These are phyloP conservation scores for Aotearoamyces nothofagi DNA, from an alignment of 2,329 filamentous ascomycete genomes.

Conservation along the genomic window DNA sequence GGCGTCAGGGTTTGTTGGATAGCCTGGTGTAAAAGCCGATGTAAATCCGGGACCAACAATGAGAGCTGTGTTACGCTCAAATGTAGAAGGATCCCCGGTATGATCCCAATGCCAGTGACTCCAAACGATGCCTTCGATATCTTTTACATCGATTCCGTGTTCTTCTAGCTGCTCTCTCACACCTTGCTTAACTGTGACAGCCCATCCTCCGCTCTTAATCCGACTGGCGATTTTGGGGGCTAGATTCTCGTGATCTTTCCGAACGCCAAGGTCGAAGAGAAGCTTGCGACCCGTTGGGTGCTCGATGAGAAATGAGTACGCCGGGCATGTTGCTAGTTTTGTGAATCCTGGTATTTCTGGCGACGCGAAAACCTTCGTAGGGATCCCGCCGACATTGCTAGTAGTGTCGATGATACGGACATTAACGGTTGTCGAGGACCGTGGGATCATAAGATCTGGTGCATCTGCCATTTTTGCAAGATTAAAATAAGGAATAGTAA, in stretches of 20 bases:
- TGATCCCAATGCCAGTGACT: slow-evolving; percentile 26
- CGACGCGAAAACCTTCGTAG: slow-evolving; percentile 9
- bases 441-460: slow-evolving; percentile 17
- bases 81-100: slow-evolving; percentile 26
- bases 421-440: slow-evolving; percentile 15
- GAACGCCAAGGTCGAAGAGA: slow-evolving; percentile 22
- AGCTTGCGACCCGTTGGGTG: slow-evolving; percentile 20
- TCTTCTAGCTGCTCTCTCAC: slow-evolving; percentile 25
- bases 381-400: slow-evolving; percentile 10
- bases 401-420: slow-evolving; percentile 21
- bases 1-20: slow-evolving; percentile 24
- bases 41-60: slow-evolving; percentile 33
- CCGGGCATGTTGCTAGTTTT: slow-evolving; percentile 21
- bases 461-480: slow-evolving; percentile 1
- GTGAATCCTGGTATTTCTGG: slow-evolving; percentile 21
- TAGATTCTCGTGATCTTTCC: slow-evolving; percentile 28
- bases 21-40: slow-evolving; percentile 25
- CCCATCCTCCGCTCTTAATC: slow-evolving; percentile 19
- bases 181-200: slow-evolving; percentile 25
- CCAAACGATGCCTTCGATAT: slow-evolving; percentile 22
- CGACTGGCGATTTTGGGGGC: slow-evolving; percentile 16
- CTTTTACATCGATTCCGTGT: slow-evolving; percentile 18
- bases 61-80: slow-evolving; percentile 25
- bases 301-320: slow-evolving; percentile 31
- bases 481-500: no score